phyloP scores from a whole-genome alignment of 2,329 filamentous ascomycete species.

The Trichoderma breve region DNA sequence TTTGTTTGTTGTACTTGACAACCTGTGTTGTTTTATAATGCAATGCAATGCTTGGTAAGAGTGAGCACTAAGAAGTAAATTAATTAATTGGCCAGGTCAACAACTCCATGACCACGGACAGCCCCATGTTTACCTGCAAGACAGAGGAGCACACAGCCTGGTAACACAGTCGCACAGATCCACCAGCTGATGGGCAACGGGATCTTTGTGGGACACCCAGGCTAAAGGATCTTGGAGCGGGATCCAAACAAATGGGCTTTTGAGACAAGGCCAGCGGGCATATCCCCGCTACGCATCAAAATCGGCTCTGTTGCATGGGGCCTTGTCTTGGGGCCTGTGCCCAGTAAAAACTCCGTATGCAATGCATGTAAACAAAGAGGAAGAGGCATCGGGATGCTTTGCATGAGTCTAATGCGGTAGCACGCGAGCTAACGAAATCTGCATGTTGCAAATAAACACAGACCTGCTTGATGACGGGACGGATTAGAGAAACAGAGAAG shows the following conservation, averaged over 20 bases:
- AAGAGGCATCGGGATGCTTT: conserved; percentile 5
- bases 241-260: background rate
- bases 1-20: background rate
- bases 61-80: background rate
- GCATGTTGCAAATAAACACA: background rate
- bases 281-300: background rate
- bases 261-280: background rate
- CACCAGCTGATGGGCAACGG: conserved; percentile 12
- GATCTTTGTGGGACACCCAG: background rate
- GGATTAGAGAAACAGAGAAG: background rate
- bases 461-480: background rate
- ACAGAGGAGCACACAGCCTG: background rate
- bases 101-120: background rate
- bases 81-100: background rate
- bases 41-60: background rate
- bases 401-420: conserved; percentile 13
- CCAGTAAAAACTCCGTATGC: conserved; percentile 6
- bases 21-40: background rate
- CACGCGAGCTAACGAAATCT: background rate
- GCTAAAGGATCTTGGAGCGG: background rate
- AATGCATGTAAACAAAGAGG: background rate
- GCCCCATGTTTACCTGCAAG: conserved; percentile 4
- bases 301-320: background rate
- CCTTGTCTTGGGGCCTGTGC: background rate
- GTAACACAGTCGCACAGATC: conserved; percentile 2